phyloP scores from a whole-genome alignment of 768 basidiomycete genomes.

The Zangia roseola region DNA sequence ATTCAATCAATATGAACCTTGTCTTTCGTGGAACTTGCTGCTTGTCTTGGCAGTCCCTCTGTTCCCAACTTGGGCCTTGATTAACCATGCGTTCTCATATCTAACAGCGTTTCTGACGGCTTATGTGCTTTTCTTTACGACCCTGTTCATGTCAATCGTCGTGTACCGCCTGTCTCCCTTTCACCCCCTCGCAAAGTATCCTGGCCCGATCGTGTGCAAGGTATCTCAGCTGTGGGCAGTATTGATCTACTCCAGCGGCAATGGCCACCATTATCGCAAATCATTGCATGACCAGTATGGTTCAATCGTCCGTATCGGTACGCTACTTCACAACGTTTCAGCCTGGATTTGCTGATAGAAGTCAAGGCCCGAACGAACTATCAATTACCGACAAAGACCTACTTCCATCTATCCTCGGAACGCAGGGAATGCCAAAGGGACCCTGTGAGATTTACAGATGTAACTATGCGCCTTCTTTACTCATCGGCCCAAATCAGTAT shows the following conservation, averaged over 20 bases:
- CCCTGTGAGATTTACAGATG: slow-evolving; percentile 21
- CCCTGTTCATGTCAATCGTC: slow-evolving; percentile 28
- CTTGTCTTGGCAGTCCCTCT: slow-evolving; percentile 12
- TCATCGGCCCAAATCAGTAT: slow-evolving; percentile 14
- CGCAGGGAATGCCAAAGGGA: slow-evolving; percentile 30
- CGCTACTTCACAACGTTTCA: neutral
- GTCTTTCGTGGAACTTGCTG: slow-evolving; percentile 14
- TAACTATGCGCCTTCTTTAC: neutral
- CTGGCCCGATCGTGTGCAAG: slow-evolving; percentile 34
- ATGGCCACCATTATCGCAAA: slow-evolving; percentile 16
- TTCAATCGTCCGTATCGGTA: slow-evolving; percentile 34
- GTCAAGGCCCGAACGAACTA: slow-evolving; percentile 38
- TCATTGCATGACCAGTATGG: slow-evolving; percentile 32
- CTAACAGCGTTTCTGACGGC: slow-evolving; percentile 4
- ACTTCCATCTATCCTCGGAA: slow-evolving; percentile 25
- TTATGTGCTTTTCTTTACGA: slow-evolving; percentile 18
- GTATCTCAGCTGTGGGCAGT: slow-evolving; percentile 32
- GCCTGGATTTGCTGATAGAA: slow-evolving; percentile 4
- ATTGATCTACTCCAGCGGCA: slow-evolving; percentile 15
- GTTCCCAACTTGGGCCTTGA: slow-evolving; percentile 11
- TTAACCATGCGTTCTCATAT: slow-evolving; percentile 6
- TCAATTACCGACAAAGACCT: slow-evolving; percentile 28
- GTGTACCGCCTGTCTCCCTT: slow-evolving; percentile 38
- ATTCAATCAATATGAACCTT: slow-evolving; percentile 21
- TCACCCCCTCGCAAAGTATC: slow-evolving; percentile 38